phyloP scores from a whole-genome alignment of 2,329 filamentous ascomycete species.

The Trichoderma koningii region DNA sequence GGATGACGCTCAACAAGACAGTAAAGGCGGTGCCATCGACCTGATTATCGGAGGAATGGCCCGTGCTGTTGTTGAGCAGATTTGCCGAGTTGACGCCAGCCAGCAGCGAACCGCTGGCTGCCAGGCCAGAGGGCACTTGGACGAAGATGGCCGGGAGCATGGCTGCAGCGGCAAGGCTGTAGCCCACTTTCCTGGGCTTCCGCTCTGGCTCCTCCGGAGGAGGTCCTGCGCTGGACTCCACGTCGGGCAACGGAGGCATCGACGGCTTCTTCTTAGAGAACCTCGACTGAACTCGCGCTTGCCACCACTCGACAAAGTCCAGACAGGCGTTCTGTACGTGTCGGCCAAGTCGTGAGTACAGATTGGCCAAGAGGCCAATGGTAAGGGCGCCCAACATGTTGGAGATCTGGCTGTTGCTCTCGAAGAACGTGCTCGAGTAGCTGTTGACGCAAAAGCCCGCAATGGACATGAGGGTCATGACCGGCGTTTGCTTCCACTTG shows the following conservation, averaged over 20 bases:
- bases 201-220: conserved; percentile 33
- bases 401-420: conserved; percentile 70
- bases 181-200: conserved; percentile 56
- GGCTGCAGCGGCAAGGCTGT: conserved; percentile 79
- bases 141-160: conserved; percentile 87
- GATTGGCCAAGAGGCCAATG: conserved; percentile 75
- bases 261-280: conserved; percentile 37
- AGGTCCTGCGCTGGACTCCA: conserved; percentile 38
- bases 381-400: conserved; percentile 76
- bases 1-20: conserved; percentile 59
- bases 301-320: conserved; percentile 53
- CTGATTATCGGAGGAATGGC: conserved; percentile 31
- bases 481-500: conserved; percentile 74
- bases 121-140: conserved; percentile 64
- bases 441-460: conserved; percentile 76
- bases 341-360: conserved; percentile 70
- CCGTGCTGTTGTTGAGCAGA: conserved; percentile 48
- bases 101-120: conserved; percentile 60
- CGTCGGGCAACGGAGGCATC: conserved; percentile 38
- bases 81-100: conserved; percentile 60
- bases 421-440: conserved; percentile 67
- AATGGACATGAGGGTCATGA: conserved; percentile 74
- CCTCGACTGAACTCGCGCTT: conserved; percentile 46
- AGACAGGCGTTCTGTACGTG: conserved; percentile 58
- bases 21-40: conserved; percentile 54